A percentile compares a stretch with the other conserved stretches of the same genome.
These are phyloP conservation scores for Pseudogymnoascus sp. DNA, from an alignment of 2,329 filamentous ascomycete species.

Conservation along the genomic window DNA sequence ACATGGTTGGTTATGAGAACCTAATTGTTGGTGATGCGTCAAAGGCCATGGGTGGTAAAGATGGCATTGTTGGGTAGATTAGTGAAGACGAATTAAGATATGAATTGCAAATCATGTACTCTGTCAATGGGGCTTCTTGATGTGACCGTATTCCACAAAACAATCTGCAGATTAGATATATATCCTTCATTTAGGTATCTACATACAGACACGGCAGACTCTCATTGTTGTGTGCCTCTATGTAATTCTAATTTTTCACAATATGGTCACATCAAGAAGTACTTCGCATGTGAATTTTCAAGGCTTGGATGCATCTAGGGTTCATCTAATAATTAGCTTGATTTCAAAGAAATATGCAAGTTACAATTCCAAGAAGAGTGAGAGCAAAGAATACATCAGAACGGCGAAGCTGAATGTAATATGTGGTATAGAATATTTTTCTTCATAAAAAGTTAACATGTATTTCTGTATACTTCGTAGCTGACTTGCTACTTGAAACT, in stretches of 20 bases:
- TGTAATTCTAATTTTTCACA: too few relatives aligned
- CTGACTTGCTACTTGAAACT: background rate
- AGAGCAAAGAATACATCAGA: background rate
- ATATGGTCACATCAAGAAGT: too few relatives aligned
- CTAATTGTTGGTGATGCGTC: conserved; percentile 9
- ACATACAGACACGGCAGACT: background rate
- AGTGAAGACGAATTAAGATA: background rate
- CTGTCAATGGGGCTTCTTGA: background rate
- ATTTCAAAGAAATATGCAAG: background rate
- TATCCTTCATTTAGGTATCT: too few relatives aligned
- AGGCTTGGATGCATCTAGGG: background rate
- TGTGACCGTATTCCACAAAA: background rate
- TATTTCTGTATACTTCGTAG: background rate
- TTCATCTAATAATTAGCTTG: background rate
- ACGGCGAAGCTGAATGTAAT: background rate
- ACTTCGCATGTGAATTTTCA: background rate
- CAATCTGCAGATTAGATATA: too few relatives aligned
- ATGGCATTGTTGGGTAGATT: conserved; percentile 6
- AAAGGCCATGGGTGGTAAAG: conserved; percentile 6
- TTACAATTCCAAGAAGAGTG: background rate
- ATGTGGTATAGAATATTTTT: background rate
- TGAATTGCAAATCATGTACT: background rate
- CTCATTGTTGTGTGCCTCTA: too few relatives aligned
- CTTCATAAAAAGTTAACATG: background rate
- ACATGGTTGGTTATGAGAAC: conserved; percentile 11